These are phyloP conservation scores for Chimonanthus salicifolius DNA, from an alignment of 164 flowering plant genomes.

Conservation along the genomic window DNA sequence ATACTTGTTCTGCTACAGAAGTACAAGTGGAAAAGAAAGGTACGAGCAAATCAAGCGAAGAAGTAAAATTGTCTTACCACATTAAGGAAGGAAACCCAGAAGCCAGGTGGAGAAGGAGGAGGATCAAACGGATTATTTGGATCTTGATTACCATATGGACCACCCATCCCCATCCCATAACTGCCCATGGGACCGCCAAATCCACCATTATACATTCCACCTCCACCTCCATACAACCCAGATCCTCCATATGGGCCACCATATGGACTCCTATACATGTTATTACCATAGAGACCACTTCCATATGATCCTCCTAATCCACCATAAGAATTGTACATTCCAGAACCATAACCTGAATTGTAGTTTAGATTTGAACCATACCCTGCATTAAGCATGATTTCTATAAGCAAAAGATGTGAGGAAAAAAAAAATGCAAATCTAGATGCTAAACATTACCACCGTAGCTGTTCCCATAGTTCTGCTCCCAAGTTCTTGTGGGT, in stretches of 20 bases:
- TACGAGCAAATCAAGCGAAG: neutral
- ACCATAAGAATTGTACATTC: constrained; percentile 47
- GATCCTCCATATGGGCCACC: constrained; percentile 48
- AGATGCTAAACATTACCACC: constrained; percentile 24
- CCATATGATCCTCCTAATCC: constrained; percentile 56
- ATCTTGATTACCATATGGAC: constrained; percentile 67
- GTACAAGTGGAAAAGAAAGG: neutral
- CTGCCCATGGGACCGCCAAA: constrained; percentile 60
- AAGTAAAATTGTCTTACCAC: constrained; percentile 36
- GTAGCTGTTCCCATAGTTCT: constrained; percentile 44
- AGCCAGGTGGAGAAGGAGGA: constrained; percentile 84
- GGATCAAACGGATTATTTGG: constrained; percentile 83
- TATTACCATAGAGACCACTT: constrained; percentile 39
- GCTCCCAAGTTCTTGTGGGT: constrained; percentile 96
- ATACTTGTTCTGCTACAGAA: neutral
- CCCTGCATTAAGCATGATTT: constrained; percentile 31
- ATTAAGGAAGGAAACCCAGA: constrained; percentile 80
- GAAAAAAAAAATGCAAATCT: neutral
- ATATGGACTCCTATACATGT: constrained; percentile 38
- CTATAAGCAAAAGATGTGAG: neutral
- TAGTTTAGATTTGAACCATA: constrained; percentile 47
- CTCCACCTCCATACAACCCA: constrained; percentile 39
- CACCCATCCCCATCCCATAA: constrained; percentile 58
- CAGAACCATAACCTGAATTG: constrained; percentile 57
- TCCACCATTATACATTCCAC: constrained; percentile 68